These are phyloP conservation scores for Zarea fungicola DNA, from an alignment of 2,329 filamentous ascomycete species.

Conservation along the genomic window DNA sequence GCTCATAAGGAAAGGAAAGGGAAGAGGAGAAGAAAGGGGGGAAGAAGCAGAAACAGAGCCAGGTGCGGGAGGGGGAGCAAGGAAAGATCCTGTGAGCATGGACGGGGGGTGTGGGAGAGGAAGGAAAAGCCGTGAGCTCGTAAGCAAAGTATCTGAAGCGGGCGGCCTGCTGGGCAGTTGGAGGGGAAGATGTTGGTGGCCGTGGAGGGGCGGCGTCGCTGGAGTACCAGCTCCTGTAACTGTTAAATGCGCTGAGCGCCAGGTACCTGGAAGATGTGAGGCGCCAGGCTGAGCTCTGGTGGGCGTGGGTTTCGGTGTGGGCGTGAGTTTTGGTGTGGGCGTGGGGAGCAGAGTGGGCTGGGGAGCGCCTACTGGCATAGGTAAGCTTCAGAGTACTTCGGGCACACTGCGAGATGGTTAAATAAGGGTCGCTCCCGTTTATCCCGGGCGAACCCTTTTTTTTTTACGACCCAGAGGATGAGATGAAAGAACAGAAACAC, in stretches of 20 bases:
- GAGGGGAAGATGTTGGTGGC: too few relatives aligned
- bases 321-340: neutral
- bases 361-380: neutral
- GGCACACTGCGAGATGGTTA: too few relatives aligned
- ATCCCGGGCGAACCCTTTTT: too few relatives aligned
- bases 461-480: too few relatives aligned
- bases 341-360: conserved; percentile 6
- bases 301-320: neutral
- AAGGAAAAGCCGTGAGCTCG: conserved; percentile 11
- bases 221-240: too few relatives aligned
- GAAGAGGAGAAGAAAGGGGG: conserved; percentile 21
- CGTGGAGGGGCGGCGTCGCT: neutral
- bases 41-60: conserved; percentile 13
- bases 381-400: too few relatives aligned
- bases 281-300: neutral
- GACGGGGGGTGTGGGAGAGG: conserved; percentile 5
- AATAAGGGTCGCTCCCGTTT: too few relatives aligned
- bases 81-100: neutral
- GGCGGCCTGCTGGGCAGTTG: neutral
- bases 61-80: conserved; percentile 15
- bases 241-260: neutral
- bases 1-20: conserved; percentile 52
- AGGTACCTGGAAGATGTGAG: neutral
- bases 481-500: too few relatives aligned
- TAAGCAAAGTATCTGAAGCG: neutral